Conservation (phyloP, 306 rosid genomes). For the Amphicarpaea edgeworthii region DNA sequence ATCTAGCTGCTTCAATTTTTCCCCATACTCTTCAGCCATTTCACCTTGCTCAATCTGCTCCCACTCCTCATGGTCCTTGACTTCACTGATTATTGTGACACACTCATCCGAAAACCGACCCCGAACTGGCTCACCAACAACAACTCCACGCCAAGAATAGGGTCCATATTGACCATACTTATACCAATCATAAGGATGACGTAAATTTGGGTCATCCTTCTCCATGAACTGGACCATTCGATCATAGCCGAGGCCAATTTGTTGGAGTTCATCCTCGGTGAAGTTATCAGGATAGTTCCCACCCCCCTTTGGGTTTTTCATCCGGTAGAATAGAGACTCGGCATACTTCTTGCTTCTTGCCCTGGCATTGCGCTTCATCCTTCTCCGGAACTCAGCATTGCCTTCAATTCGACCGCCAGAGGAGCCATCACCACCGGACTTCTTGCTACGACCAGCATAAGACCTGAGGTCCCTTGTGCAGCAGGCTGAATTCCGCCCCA, state of each 20-base stretch:
- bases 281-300: conserved; percentile 74
- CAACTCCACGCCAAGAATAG: conserved; percentile 89
- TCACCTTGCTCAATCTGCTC: conserved; percentile 86
- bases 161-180: conserved; percentile 93
- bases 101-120: conserved; percentile 78
- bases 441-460: conserved; percentile 79
- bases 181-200: conserved; percentile 91
- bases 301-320: conserved; percentile 64
- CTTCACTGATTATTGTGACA: conserved; percentile 78
- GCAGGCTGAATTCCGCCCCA: conserved; percentile 7
- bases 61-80: conserved; percentile 88
- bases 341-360: conserved; percentile 66
- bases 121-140: conserved; percentile 79
- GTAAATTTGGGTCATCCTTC: conserved; percentile 86
- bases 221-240: conserved; percentile 89
- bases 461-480: conserved; percentile 50
- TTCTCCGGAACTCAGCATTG: conserved; percentile 62
- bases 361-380: conserved; percentile 62
- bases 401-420: conserved; percentile 71
- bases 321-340: conserved; percentile 72
- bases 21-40: conserved; percentile 74
- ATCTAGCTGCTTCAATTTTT: conserved; percentile 68
- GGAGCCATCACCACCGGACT: conserved; percentile 50
- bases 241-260: conserved; percentile 86
- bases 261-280: conserved; percentile 81